A percentile compares a stretch with the other conserved stretches of the same genome.
Evolutionary conservation across 2,329 filamentous ascomycete species (phyloP).

Genomic region (Sporothrix humicola): DNA sequence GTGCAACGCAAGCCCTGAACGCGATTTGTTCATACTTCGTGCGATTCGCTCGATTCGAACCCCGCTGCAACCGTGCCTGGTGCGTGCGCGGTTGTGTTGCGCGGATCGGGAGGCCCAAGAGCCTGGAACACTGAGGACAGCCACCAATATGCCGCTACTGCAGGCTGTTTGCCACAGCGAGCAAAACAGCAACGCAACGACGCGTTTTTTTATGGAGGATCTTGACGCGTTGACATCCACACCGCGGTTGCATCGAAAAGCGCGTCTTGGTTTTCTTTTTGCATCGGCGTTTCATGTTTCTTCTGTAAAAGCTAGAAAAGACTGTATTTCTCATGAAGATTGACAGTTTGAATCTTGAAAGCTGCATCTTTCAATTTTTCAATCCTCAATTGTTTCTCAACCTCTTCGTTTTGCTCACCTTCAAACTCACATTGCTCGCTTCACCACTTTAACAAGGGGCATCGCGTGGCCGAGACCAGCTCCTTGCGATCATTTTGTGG

Average conservation of each 20-base stretch:
- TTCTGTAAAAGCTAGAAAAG: not conserved
- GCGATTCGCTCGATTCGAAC: no score
- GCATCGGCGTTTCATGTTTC: conserved; percentile 19
- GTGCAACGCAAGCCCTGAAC: not conserved
- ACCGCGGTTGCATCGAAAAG: conserved; percentile 3
- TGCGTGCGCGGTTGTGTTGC: not conserved
- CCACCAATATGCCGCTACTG: conserved; percentile 11
- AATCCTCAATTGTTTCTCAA: not conserved
- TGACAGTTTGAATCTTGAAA: not conserved
- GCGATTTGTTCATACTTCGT: not conserved
- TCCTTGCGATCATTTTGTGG: conserved; percentile 17
- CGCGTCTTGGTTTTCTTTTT: conserved; percentile 20
- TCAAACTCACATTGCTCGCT: not conserved
- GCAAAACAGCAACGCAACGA: not conserved
- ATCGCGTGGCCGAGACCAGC: conserved; percentile 4
- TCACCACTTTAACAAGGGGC: not conserved
- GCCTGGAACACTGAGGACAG: not conserved
- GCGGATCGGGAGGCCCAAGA: conserved; percentile 27
- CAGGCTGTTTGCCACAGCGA: conserved; percentile 28
- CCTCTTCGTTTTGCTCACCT: not conserved
- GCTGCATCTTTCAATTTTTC: not conserved
- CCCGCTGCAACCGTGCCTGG: conserved; percentile 9
- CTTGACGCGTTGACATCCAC: conserved; percentile 15
- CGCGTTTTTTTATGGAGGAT: conserved; percentile 16
- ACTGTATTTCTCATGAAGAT: not conserved